Evolutionary conservation across 2,329 filamentous ascomycete genomes (phyloP).

Genomic region (Fusarium coicis): DNA sequence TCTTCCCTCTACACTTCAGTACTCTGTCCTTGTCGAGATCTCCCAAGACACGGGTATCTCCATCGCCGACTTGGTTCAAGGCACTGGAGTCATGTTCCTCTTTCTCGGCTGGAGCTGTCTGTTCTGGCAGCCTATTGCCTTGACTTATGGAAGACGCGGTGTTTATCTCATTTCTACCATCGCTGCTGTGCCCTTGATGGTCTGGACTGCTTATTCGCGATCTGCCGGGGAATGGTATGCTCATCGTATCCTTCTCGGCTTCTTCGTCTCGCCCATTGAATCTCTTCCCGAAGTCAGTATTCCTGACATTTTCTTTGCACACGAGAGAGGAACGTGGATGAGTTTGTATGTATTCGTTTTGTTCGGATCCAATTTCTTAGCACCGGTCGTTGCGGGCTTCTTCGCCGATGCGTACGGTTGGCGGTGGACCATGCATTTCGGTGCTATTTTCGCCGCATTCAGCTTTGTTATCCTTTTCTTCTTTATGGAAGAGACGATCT

Average conservation of each 20-base stretch:
- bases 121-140: constrained; percentile 3
- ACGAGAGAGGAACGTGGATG: background rate
- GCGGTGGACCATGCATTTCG: background rate
- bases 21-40: background rate
- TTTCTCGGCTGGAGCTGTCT: background rate
- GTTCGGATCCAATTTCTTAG: background rate
- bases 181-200: background rate
- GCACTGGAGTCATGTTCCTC: constrained; percentile 5
- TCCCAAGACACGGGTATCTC: background rate
- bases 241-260: background rate
- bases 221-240: background rate
- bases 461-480: background rate
- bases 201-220: background rate
- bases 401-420: background rate
- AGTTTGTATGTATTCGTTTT: background rate
- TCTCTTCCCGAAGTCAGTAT: background rate
- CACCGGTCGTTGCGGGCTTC: background rate
- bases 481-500: background rate
- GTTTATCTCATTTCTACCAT: constrained; percentile 1
- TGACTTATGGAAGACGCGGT: background rate
- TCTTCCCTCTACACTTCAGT: background rate
- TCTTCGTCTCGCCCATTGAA: background rate
- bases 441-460: background rate
- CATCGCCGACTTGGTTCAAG: background rate
- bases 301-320: background rate